Evolutionary conservation across 106 monocot genomes (phyloP).

Genomic region (Gastrodia elata): DNA sequence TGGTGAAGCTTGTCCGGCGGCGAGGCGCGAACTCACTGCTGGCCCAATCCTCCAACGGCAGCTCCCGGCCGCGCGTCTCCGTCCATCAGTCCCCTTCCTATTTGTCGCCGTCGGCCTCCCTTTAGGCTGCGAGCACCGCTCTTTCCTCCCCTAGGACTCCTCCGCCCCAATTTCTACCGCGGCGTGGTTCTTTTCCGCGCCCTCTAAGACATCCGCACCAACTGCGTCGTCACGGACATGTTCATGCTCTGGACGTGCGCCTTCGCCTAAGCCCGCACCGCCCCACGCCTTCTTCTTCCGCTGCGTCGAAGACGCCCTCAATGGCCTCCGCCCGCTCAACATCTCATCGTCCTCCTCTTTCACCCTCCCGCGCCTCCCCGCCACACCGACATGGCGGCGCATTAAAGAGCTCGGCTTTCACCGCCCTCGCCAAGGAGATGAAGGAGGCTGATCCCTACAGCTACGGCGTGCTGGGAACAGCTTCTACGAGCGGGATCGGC

Average conservation of each 20-base stretch:
- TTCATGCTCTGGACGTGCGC: slow-evolving; percentile 9
- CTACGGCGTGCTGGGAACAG: slow-evolving; percentile 13
- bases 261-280: not conserved
- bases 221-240: slow-evolving; percentile 11
- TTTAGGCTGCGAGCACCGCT: not conserved
- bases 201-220: not conserved
- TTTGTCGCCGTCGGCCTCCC: slow-evolving; percentile 9
- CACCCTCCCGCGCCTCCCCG: slow-evolving; percentile 1
- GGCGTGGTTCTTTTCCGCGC: not conserved
- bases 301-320: not conserved
- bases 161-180: not conserved
- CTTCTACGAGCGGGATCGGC: slow-evolving; percentile 9
- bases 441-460: not conserved
- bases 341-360: not conserved
- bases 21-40: slow-evolving; percentile 24
- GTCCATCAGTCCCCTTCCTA: not conserved
- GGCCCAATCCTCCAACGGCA: not conserved
- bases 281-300: slow-evolving; percentile 7
- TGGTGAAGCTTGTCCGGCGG: slow-evolving; percentile 19
- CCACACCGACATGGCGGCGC: not conserved
- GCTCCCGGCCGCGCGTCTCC: not conserved
- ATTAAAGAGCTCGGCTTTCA: not conserved
- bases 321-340: not conserved
- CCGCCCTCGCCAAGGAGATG: not conserved
- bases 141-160: not conserved